A percentile compares a stretch with the other conserved stretches of the same genome.
phyloP scores from a whole-genome alignment of 306 rosid species.

The Citrullus amarus region DNA sequence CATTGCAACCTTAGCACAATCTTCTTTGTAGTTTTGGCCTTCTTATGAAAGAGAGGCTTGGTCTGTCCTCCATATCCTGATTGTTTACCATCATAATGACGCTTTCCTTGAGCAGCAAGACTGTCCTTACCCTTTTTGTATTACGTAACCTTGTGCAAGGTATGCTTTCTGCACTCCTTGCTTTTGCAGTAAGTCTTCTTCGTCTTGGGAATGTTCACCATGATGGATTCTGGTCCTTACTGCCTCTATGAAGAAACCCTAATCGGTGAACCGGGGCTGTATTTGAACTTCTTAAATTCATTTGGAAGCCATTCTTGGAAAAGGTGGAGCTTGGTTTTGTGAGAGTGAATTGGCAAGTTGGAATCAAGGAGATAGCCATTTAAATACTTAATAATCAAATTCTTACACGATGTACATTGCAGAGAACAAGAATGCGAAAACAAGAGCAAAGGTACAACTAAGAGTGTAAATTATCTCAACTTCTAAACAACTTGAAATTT shows the following conservation, averaged over 20 bases:
- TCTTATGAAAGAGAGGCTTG: constrained; percentile 31
- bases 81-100: constrained; percentile 41
- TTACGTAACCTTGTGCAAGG: constrained; percentile 41
- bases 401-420: neutral
- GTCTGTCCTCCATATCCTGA: constrained; percentile 43
- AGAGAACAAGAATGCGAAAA: neutral
- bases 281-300: too few species aligned
- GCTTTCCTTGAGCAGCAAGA: constrained; percentile 38
- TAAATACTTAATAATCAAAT: neutral
- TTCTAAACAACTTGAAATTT: neutral
- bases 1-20: constrained; percentile 41
- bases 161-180: constrained; percentile 42
- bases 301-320: constrained; percentile 5
- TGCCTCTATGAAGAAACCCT: too few species aligned
- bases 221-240: too few species aligned
- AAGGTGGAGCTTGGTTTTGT: constrained; percentile 21
- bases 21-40: constrained; percentile 42
- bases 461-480: neutral
- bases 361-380: constrained; percentile 38
- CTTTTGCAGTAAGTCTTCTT: constrained; percentile 36
- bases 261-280: too few species aligned
- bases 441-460: neutral
- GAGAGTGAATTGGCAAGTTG: constrained; percentile 22
- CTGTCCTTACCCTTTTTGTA: constrained; percentile 37
- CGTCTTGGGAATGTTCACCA: constrained; percentile 39